phyloP scores from a whole-genome alignment of 2,329 filamentous ascomycete species.

The Trichoderma arundinaceum region DNA sequence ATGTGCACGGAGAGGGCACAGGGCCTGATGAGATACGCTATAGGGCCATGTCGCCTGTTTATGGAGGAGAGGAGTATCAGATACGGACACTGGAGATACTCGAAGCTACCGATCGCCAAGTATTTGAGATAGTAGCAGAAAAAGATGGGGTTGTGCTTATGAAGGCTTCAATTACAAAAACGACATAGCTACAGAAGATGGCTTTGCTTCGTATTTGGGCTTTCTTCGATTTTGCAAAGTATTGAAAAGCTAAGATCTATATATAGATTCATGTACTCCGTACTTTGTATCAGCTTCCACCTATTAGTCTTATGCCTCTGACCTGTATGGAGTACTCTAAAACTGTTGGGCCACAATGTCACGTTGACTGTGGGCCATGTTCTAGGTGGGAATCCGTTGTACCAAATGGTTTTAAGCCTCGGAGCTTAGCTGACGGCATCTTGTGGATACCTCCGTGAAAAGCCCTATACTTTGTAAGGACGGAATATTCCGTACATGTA shows the following conservation, averaged over 20 bases:
- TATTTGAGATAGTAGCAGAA: constrained; percentile 56
- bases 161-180: constrained; percentile 42
- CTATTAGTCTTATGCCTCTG: too few species aligned
- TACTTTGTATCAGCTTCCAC: rapidly evolving
- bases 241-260: neutral
- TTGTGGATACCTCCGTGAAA: neutral
- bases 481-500: constrained; percentile 1
- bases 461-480: neutral
- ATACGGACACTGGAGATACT: constrained; percentile 58
- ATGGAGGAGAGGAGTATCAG: constrained; percentile 67
- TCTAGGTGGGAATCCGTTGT: neutral
- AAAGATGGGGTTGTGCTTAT: constrained; percentile 47
- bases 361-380: constrained; percentile 11
- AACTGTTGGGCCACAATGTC: constrained; percentile 2
- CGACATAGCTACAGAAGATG: neutral
- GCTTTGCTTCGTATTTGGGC: neutral
- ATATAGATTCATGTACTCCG: neutral
- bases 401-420: neutral
- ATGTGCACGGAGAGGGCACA: constrained; percentile 49
- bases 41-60: constrained; percentile 71
- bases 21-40: constrained; percentile 60
- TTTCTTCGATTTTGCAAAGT: neutral
- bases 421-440: neutral
- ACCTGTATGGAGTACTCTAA: neutral
- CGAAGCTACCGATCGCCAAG: constrained; percentile 42